A percentile compares a stretch with the other conserved stretches of the same genome.
Evolutionary conservation across 306 rosid species (phyloP).

Genomic region (Quercus alba): DNA sequence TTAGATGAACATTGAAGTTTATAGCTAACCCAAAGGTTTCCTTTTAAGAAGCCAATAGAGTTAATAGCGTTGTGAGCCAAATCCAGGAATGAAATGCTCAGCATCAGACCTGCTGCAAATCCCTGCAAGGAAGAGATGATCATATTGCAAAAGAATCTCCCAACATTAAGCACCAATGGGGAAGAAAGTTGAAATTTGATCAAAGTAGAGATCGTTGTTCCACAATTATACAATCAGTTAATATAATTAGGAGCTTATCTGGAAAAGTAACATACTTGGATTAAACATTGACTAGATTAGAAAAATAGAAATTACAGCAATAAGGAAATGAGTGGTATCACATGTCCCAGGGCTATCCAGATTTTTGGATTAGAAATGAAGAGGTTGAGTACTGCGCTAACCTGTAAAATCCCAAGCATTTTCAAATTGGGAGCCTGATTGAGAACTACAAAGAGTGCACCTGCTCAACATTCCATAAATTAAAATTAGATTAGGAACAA

Average conservation of each 20-base stretch:
- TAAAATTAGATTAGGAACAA: constrained; percentile 26
- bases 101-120: constrained; percentile 96
- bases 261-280: background rate
- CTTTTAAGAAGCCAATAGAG: constrained; percentile 91
- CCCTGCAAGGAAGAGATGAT: constrained; percentile 48
- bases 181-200: background rate
- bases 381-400: constrained; percentile 11
- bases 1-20: background rate
- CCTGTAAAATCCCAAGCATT: constrained; percentile 93
- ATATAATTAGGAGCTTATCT: background rate
- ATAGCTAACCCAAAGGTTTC: constrained; percentile 79
- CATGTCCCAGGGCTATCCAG: background rate
- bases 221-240: background rate
- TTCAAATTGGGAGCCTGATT: constrained; percentile 81
- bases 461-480: constrained; percentile 45
- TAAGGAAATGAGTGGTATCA: background rate
- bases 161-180: background rate
- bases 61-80: constrained; percentile 96
- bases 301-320: background rate
- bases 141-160: background rate
- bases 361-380: background rate
- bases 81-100: constrained; percentile 95
- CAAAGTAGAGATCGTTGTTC: background rate
- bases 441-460: constrained; percentile 78
- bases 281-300: background rate